Evolutionary conservation across 768 basidiomycete species (phyloP).

Genomic region (Roridomyces roridus): DNA sequence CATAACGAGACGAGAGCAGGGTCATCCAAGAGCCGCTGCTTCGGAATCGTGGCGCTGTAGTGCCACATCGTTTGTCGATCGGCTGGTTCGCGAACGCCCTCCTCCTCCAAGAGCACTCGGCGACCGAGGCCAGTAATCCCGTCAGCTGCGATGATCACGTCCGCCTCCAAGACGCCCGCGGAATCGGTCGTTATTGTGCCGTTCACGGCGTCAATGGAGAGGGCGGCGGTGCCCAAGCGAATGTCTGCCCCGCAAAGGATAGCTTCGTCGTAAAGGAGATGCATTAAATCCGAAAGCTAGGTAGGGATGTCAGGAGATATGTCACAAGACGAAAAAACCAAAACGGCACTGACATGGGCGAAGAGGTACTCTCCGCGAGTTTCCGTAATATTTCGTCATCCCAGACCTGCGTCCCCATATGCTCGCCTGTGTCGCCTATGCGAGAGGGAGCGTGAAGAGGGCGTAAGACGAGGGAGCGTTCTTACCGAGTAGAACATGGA

Average conservation of each 20-base stretch:
- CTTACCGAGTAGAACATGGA: neutral
- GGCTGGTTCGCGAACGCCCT: neutral
- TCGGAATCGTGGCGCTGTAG: constrained; percentile 1
- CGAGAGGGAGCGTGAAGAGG: no score
- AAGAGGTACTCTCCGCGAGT: constrained; percentile 6
- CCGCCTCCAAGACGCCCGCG: neutral
- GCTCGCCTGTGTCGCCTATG: constrained; percentile 2
- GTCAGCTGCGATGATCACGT: constrained; percentile 9
- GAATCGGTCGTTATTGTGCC: neutral
- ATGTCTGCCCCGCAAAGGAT: neutral
- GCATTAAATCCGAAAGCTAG: constrained; percentile 1
- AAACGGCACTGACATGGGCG: neutral
- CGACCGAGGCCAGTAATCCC: neutral
- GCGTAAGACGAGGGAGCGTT: no score
- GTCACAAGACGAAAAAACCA: neutral
- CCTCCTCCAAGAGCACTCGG: neutral
- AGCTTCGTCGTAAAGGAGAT: neutral
- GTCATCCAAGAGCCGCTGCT: neutral
- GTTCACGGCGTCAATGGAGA: neutral
- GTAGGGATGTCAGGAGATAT: neutral
- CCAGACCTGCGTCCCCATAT: neutral
- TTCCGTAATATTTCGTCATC: constrained; percentile 3
- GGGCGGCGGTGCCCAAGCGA: neutral
- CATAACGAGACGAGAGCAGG: neutral
- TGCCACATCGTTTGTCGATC: constrained; percentile 1